Evolutionary conservation across 139 green algal genomes (phyloP).

Genomic region (Axilococcus clingmanii): DNA sequence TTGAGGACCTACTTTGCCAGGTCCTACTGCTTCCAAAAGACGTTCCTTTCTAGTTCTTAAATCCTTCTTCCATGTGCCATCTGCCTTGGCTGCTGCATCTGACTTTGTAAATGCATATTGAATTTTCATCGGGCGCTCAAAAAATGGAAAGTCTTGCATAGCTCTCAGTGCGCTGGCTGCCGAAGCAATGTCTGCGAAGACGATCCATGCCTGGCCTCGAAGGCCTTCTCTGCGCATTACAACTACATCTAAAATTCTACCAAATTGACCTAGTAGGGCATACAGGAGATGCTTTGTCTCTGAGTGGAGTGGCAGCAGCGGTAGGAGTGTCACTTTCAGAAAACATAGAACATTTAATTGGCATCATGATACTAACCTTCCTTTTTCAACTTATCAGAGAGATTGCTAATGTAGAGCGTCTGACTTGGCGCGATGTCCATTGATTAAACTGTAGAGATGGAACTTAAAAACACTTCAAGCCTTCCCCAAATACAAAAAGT

Average conservation of each 20-base stretch:
- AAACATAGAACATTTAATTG: not conserved
- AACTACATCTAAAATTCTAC: slow-evolving; percentile 91
- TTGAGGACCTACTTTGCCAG: not conserved
- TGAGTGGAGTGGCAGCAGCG: slow-evolving; percentile 23
- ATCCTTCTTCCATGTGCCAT: slow-evolving; percentile 66
- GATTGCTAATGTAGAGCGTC: slow-evolving; percentile 92
- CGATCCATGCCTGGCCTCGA: slow-evolving; percentile 91
- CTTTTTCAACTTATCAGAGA: slow-evolving; percentile 93
- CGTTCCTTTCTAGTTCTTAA: slow-evolving; percentile 43
- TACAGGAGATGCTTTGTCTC: slow-evolving; percentile 90
- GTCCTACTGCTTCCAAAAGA: not conserved
- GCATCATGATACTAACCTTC: slow-evolving; percentile 52
- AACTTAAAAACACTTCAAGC: too few relatives aligned
- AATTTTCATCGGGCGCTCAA: slow-evolving; percentile 37
- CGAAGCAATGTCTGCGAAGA: slow-evolving; percentile 77
- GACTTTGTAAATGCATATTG: slow-evolving; percentile 78
- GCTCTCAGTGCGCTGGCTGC: slow-evolving; percentile 79
- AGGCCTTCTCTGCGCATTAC: slow-evolving; percentile 23
- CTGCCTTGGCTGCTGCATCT: slow-evolving; percentile 73
- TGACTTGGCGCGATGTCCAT: slow-evolving; percentile 71
- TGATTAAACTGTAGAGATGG: too few relatives aligned
- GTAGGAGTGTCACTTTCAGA: not conserved
- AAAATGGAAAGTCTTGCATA: slow-evolving; percentile 99
- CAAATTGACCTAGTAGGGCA: slow-evolving; percentile 95
- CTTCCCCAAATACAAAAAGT: not conserved